Conservation (phyloP, 2,329 filamentous ascomycete species). For the Exophiala mesophila region DNA sequence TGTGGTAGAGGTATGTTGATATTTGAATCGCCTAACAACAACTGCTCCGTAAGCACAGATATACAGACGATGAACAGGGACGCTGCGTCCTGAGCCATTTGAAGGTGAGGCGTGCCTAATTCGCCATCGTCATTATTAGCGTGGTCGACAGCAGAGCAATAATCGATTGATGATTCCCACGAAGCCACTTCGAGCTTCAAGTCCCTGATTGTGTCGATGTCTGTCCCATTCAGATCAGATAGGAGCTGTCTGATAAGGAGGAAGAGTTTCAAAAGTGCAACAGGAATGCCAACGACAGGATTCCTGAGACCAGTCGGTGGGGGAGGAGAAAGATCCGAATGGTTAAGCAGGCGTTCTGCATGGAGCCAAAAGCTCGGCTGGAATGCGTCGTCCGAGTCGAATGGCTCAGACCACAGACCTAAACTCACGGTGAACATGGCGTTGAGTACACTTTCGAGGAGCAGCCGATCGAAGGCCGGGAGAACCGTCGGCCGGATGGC, state of each 20-base stretch:
- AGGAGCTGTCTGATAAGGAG: slow-evolving; percentile 1
- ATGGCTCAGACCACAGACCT: background rate
- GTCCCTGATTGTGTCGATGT: background rate
- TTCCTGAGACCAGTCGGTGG: background rate
- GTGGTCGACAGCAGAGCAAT: background rate
- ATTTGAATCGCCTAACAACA: background rate
- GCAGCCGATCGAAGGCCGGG: slow-evolving; percentile 3
- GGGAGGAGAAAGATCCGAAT: background rate
- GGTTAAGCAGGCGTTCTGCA: background rate
- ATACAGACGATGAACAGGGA: slow-evolving; percentile 2
- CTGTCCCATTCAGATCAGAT: background rate
- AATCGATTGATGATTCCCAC: background rate
- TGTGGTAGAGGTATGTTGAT: background rate
- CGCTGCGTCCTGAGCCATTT: background rate
- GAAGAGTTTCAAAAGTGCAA: background rate
- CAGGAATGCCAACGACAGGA: slow-evolving; percentile 2
- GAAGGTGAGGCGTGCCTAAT: background rate
- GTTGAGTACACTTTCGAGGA: slow-evolving; percentile 4
- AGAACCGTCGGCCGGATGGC: no score
- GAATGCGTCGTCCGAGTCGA: background rate
- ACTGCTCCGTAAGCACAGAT: slow-evolving; percentile 2
- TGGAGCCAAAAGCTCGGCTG: background rate
- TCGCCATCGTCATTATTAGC: background rate
- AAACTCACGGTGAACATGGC: background rate
- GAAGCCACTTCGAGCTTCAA: background rate